Base-by-base conservation (phyloP, 2,329 filamentous ascomycete genomes). In the Hypomyces perniciosus region DNA sequence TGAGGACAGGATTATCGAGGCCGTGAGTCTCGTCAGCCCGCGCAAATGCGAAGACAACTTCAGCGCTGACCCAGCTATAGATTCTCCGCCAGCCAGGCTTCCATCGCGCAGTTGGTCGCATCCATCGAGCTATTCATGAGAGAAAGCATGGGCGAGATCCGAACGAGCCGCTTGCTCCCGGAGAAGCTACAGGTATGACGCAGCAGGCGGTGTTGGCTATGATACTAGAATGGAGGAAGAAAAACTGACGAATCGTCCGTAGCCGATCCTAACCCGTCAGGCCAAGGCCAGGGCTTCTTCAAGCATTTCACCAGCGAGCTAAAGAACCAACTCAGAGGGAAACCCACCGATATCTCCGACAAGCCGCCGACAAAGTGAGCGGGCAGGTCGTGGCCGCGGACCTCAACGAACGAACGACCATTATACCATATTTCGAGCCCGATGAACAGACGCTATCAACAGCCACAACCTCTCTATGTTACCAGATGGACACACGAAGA, bases 51-150 rank as follows among this genome's bases (percentile, higher is more conserved):
- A 8, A n/a, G 31, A 29, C 27, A 20, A 38, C 4, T 20, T 8
- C 1, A 26, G 55, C 48, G 44, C 56, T 57, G 46, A 56, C 48
- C 4, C 1, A 12, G 4, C 31, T 20, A 4, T 40, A 78, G 73
- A 74, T 80, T 49, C 73, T 81, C 12, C 68, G 70, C 27, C 76
- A 70, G 12, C 77, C 76, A 1, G 65, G 67, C 7, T 81, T 80
- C 59, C 77, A 80, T 54, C 72, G 71, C 54, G 71, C 70, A 4
- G 78, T 81, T 37, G 73, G 74, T 6, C 68, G 72, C n/a, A 75
- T 81, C 33, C 77, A 81, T 52, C 70, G 71, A 10, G 67, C 62
- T 4, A 70, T 81, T 35, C 64, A 81, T 57, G 75, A 80, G 54
- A 61, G 65, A 13, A 68, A 70, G 41, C 56, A 80, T 54, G 78